These are phyloP conservation scores for Backusella tuberculispora DNA, from an alignment of 192 early-diverging fungal species.

Conservation along the genomic window DNA sequence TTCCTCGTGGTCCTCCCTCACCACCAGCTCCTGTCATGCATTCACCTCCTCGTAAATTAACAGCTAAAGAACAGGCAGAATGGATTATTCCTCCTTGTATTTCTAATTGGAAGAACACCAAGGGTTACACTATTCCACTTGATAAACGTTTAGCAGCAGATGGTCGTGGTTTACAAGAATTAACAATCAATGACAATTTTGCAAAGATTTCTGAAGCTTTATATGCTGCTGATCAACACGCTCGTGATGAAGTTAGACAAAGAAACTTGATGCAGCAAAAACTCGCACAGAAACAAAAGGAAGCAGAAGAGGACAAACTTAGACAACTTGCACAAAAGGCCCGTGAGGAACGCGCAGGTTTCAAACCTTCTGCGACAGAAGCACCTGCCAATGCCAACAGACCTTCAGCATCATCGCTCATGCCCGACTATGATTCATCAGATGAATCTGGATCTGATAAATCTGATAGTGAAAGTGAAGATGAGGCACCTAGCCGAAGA, in stretches of 20 bases:
- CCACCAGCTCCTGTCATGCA: slow-evolving; percentile 98
- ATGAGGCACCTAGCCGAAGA: slow-evolving; percentile 51
- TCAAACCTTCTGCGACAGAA: slow-evolving; percentile 35
- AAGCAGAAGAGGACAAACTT: slow-evolving; percentile 89
- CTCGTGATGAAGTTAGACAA: slow-evolving; percentile 91
- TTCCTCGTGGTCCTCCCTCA: slow-evolving; percentile 82
- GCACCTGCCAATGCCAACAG: slow-evolving; percentile 30
- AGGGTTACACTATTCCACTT: slow-evolving; percentile 98
- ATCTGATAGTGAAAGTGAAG: slow-evolving; percentile 36
- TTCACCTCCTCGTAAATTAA: slow-evolving; percentile 95
- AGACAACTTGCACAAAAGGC: slow-evolving; percentile 91
- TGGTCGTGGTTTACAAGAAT: slow-evolving; percentile 91
- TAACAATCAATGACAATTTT: slow-evolving; percentile 94
- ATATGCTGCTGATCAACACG: slow-evolving; percentile 89
- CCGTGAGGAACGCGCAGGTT: slow-evolving; percentile 76
- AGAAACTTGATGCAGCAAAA: slow-evolving; percentile 90
- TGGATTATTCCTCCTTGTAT: slow-evolving; percentile 99
- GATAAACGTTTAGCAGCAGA: slow-evolving; percentile 99
- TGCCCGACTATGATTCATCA: slow-evolving; percentile 41
- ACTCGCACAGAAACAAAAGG: slow-evolving; percentile 92
- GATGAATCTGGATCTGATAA: slow-evolving; percentile 35
- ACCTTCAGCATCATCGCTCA: slow-evolving; percentile 41
- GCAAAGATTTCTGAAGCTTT: slow-evolving; percentile 95
- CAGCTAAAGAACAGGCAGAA: slow-evolving; percentile 93
- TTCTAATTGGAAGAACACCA: slow-evolving; percentile 99